A percentile compares a stretch with the other conserved stretches of the same genome.
phyloP scores from a whole-genome alignment of 2,329 filamentous ascomycete species.

The Exophiala aquamarina region DNA sequence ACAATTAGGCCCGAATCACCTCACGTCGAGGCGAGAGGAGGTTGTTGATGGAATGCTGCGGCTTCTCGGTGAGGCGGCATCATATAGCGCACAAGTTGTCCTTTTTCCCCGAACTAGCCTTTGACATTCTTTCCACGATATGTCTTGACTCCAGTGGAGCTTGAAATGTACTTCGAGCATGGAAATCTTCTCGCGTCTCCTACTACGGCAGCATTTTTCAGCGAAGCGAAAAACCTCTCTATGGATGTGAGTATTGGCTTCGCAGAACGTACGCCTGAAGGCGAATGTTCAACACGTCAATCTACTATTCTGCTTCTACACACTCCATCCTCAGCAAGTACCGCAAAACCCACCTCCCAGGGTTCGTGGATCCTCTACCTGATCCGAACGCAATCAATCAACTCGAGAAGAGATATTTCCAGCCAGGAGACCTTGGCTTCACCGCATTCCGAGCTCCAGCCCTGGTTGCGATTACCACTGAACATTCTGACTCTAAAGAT shows the following conservation, averaged over 20 bases:
- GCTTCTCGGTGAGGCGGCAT: constrained; percentile 48
- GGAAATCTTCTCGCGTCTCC: constrained; percentile 37
- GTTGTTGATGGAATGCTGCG: constrained; percentile 49
- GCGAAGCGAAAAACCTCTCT: constrained; percentile 43
- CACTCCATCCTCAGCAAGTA: constrained; percentile 50
- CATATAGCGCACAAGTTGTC: constrained; percentile 47
- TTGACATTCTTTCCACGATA: constrained; percentile 59
- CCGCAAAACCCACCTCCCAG: constrained; percentile 56
- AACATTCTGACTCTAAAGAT: not conserved
- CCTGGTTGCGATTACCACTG: constrained; percentile 37
- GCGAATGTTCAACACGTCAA: constrained; percentile 48
- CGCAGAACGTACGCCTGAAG: constrained; percentile 44
- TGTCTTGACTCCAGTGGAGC: constrained; percentile 45
- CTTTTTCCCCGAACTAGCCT: constrained; percentile 53
- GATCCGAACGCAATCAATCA: constrained; percentile 51
- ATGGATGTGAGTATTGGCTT: constrained; percentile 56
- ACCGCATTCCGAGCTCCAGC: constrained; percentile 52
- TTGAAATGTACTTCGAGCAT: constrained; percentile 53
- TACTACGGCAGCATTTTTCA: constrained; percentile 50
- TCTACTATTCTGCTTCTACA: constrained; percentile 50
- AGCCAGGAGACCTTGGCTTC: constrained; percentile 53
- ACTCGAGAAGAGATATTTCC: constrained; percentile 57
- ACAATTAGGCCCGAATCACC: constrained; percentile 52
- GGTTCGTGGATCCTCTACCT: constrained; percentile 49
- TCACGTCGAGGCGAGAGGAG: constrained; percentile 38